Evolutionary conservation across 148 eudicot genomes (phyloP), one percentile per base, ranked within the genome.

Genomic region (Agrostemma githago): DNA sequence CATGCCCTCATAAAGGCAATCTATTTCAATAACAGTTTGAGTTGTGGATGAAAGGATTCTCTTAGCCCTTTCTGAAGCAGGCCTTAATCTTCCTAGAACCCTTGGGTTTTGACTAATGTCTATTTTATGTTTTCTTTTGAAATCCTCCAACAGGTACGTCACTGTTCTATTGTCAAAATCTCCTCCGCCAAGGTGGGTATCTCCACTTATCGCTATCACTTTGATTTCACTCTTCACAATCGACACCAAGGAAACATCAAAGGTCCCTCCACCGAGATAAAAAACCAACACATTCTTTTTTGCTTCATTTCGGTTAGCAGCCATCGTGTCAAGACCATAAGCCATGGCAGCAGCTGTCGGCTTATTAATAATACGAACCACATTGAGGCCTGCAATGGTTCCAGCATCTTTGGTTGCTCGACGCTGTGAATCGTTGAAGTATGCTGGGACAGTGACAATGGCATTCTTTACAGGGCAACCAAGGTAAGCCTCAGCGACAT

Each of bases 311-410:
- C 5, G 6, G 4, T 1, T 3, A 5, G 57, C 5, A 0, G 37
- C 39, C 34, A 60, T 41, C 17, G 16, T 11, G 34, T 61, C 39
- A 2, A 72, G 56, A 11, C 66, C 66, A 61, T 72, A 72, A 19
- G 75, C 75, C 41, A 60, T 72, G 19, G 75, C 67, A 60, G 67
- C 75, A 14, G 75, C 75, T 1, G 66, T 60, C 0, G 75, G 75
- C 43, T 72, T 66, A 60, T 17, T 39, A 34, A 72, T 72, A 10
- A 72, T 42, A 43, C 75, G 67, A 14, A 72, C 6, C 4, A 72
- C 75, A 59, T 43, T 61, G 3, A 72, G 65, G 40, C 74, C 74
- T 56, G 74, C 74, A 56, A 58, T 34, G 19, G 17, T 5, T 51
- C 74, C 74, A 1, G 74, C 74, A 7, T 72, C 65, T 59, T 72